Base-by-base conservation (phyloP, 2,329 filamentous ascomycete species). In the Xylaria sp. region DNA sequence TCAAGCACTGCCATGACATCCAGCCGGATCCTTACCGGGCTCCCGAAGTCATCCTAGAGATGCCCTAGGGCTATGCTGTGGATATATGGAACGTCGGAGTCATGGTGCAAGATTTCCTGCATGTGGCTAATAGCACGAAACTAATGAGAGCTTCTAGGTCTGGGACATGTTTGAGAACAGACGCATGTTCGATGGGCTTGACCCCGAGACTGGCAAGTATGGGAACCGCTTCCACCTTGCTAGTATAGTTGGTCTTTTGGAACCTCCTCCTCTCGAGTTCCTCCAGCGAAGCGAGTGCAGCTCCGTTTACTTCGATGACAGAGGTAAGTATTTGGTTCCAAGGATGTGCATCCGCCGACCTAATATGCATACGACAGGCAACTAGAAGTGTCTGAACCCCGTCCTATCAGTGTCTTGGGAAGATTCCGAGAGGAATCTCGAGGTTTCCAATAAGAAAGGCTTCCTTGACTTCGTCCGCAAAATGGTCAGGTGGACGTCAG, bases 61-160 rank as follows among this genome's bases (percentile, higher is more conserved):
- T 67, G 2, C 76, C 77, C 1, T 85, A 82, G 83, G 72, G 73
- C 0, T 81, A 79, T 56, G 73, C 75, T 19, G 73, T 82, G 12
- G 83, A 85, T 71, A 80, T 86, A 53, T 86, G 83, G 83, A 83
- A 81, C 57, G 74, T 77, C 3, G 82, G 81, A 8, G 80, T 78
- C 58, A 78, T 84, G 82, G 80, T 83, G n/a, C n/a, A n/a, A n/a
- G n/a, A n/a, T n/a, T n/a, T n/a, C n/a, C n/a, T n/a, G n/a, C n/a
- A n/a, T n/a, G n/a, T n/a, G n/a, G n/a, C n/a, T n/a, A n/a, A n/a
- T n/a, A n/a, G n/a, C n/a, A n/a, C n/a, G n/a, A n/a, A n/a, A n/a
- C n/a, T n/a, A n/a, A n/a, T n/a, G n/a, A n/a, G n/a, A n/a, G n/a
- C n/a, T n/a, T n/a, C n/a, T n/a, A n/a, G n/a, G n/a, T n/a, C 28